These are phyloP conservation scores for Lactifluus piperatus DNA, from an alignment of 768 basidiomycete species.

Conservation along the genomic window DNA sequence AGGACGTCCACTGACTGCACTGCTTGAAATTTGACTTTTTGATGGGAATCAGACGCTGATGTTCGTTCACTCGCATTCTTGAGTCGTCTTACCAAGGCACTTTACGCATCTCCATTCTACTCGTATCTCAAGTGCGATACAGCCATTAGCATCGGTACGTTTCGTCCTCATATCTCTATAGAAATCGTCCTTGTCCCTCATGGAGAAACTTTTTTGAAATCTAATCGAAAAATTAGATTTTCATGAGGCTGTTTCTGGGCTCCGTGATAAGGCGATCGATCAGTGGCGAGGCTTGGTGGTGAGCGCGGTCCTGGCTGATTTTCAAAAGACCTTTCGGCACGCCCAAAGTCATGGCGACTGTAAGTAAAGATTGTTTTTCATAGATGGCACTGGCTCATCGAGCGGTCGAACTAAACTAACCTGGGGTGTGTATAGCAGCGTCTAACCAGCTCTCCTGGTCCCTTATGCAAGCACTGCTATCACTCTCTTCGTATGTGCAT, in stretches of 20 bases:
- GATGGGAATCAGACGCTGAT: neutral
- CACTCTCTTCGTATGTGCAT: slow-evolving; percentile 3
- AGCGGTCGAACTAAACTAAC: neutral
- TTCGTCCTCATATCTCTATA: neutral
- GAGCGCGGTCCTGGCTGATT: neutral
- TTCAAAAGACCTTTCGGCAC: neutral
- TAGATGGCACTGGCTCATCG: neutral
- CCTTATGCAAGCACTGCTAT: slow-evolving; percentile 10
- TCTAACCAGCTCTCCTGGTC: slow-evolving; percentile 4
- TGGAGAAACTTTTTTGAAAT: too few relatives aligned
- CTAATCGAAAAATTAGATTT: slow-evolving; percentile 1
- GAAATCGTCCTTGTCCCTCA: neutral
- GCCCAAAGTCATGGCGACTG: neutral
- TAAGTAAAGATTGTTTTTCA: neutral
- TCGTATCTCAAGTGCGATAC: slow-evolving; percentile 2
- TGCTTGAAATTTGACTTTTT: neutral
- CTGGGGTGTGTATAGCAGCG: neutral
- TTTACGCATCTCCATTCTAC: slow-evolving; percentile 15
- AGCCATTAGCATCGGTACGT: slow-evolving; percentile 4
- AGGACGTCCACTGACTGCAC: too few relatives aligned
- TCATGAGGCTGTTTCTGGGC: neutral
- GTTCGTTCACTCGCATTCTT: slow-evolving; percentile 18
- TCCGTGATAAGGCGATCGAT: neutral
- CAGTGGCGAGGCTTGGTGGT: slow-evolving; percentile 10
- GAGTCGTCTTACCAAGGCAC: slow-evolving; percentile 15